A percentile compares a stretch with the other conserved stretches of the same genome.
These are phyloP conservation scores for Zalaria sp. DNA, from an alignment of 2,329 filamentous ascomycete species.

Conservation along the genomic window DNA sequence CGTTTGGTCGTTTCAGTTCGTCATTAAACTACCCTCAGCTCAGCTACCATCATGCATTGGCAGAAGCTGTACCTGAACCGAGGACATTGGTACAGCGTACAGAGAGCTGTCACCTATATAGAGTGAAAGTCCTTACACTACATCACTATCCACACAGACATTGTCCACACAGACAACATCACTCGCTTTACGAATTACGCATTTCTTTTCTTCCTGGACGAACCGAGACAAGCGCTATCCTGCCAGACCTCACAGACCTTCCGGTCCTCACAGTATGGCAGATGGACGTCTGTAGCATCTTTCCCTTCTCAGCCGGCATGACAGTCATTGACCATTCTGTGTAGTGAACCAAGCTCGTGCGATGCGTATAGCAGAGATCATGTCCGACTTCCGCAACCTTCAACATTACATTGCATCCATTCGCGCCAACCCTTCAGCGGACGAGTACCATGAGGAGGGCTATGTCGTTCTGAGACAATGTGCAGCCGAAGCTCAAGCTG, in stretches of 20 bases:
- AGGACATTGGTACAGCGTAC: no score
- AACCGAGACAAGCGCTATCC: no score
- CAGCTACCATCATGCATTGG: neutral
- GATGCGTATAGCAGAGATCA: slow-evolving; percentile 47
- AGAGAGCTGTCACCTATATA: no score
- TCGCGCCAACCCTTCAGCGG: slow-evolving; percentile 34
- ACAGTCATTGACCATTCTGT: slow-evolving; percentile 2
- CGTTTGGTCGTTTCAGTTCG: neutral
- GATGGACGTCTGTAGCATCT: slow-evolving; percentile 37
- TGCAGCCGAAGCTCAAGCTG: slow-evolving; percentile 37
- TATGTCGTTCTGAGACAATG: slow-evolving; percentile 44
- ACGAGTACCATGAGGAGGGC: slow-evolving; percentile 45
- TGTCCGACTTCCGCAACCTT: slow-evolving; percentile 49
- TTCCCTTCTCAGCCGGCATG: slow-evolving; percentile 6
- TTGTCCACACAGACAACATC: no score
- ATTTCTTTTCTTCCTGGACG: no score
- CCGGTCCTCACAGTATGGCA: slow-evolving; percentile 27
- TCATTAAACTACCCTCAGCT: neutral
- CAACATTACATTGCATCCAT: slow-evolving; percentile 44
- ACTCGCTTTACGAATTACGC: no score
- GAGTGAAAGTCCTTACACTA: no score
- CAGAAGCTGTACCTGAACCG: neutral
- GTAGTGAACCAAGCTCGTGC: slow-evolving; percentile 51
- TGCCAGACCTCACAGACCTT: no score
- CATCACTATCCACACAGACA: no score